Conservation (phyloP, 495 filamentous ascomycete genomes). For the Penicillium simplicissimum region DNA sequence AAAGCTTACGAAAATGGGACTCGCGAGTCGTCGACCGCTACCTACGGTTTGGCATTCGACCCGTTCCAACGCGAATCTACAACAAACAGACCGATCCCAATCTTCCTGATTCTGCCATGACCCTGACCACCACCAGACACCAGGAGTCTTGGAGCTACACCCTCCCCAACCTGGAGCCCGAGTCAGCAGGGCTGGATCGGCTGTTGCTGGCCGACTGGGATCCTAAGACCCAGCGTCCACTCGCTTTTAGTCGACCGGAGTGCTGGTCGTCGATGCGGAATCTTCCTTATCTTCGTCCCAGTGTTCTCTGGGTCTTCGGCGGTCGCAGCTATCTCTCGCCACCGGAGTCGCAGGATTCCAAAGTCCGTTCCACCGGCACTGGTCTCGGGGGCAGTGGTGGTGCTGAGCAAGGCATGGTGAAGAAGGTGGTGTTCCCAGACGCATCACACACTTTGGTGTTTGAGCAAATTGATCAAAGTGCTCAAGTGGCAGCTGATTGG, state of each 20-base stretch:
- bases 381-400: slow-evolving; percentile 73
- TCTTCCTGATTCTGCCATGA: slow-evolving; percentile 34
- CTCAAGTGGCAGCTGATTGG: slow-evolving; percentile 24
- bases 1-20: slow-evolving; percentile 2
- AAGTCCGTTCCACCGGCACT: slow-evolving; percentile 63
- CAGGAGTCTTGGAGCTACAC: slow-evolving; percentile 52
- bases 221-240: slow-evolving; percentile 32
- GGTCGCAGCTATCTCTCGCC: slow-evolving; percentile 51
- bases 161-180: slow-evolving; percentile 22
- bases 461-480: slow-evolving; percentile 58
- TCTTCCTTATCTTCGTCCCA: slow-evolving; percentile 60
- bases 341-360: slow-evolving; percentile 49
- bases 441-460: slow-evolving; percentile 69
- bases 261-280: slow-evolving; percentile 48
- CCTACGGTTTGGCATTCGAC: neutral
- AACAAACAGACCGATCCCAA: slow-evolving; percentile 24
- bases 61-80: slow-evolving; percentile 4
- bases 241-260: slow-evolving; percentile 24
- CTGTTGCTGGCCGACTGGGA: slow-evolving; percentile 54
- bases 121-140: slow-evolving; percentile 64
- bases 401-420: slow-evolving; percentile 54
- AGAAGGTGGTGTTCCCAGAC: slow-evolving; percentile 55
- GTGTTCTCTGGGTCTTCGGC: slow-evolving; percentile 69
- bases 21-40: neutral
- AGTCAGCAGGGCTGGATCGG: slow-evolving; percentile 30